Evolutionary conservation across 805 yeast species (phyloP).

Genomic region (Candida silvatica): DNA sequence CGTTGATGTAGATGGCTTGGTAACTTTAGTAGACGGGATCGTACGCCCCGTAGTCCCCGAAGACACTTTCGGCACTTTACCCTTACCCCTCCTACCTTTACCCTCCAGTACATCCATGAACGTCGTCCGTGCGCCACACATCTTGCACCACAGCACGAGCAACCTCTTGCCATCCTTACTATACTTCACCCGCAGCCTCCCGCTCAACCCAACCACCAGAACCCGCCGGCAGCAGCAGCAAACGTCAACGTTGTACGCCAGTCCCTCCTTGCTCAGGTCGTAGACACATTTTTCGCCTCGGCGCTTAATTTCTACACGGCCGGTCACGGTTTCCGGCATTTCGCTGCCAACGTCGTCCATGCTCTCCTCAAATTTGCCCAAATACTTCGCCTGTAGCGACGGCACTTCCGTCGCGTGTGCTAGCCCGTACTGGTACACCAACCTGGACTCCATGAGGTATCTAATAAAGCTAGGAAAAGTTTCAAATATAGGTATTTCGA

Average conservation of each 20-base stretch:
- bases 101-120: conserved; percentile 1
- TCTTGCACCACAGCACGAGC: neutral
- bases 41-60: too few species aligned
- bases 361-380: conserved; percentile 7
- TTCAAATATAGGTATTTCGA: too few species aligned
- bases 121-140: neutral
- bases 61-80: conserved; percentile 2
- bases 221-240: conserved; percentile 6
- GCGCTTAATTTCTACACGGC: neutral
- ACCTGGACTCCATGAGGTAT: too few species aligned
- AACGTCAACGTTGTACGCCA: conserved; percentile 2
- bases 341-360: conserved; percentile 7
- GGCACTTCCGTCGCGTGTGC: conserved; percentile 9
- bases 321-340: conserved; percentile 10
- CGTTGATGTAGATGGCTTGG: too few species aligned
- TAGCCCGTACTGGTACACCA: conserved; percentile 12
- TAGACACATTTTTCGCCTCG: neutral
- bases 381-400: conserved; percentile 11
- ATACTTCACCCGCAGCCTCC: neutral
- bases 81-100: conserved; percentile 1
- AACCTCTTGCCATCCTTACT: neutral
- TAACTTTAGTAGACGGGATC: too few species aligned
- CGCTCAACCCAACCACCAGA: conserved; percentile 9
- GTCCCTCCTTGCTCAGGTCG: neutral
- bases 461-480: too few species aligned